Conservation (phyloP, 2,329 filamentous ascomycete species). For the Cladosporium oxysporum region DNA sequence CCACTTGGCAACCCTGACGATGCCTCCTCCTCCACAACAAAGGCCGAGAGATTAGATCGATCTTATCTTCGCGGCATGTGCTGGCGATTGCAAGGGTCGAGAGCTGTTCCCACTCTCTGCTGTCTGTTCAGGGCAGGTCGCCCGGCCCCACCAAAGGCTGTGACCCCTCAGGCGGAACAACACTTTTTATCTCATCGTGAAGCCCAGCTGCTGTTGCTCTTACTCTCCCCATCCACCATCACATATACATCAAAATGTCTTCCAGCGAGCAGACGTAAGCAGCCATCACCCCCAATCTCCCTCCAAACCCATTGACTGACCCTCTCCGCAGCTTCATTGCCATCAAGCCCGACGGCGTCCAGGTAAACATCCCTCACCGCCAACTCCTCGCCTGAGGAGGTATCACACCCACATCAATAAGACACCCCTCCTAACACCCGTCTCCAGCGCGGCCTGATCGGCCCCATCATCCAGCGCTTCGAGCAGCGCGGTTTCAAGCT, state of each 20-base stretch:
- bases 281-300: not conserved
- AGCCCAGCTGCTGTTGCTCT: not conserved
- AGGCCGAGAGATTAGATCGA: constrained; percentile 11
- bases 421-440: constrained; percentile 22
- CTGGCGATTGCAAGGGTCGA: not conserved
- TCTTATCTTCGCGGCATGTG: constrained; percentile 1
- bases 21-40: constrained; percentile 1
- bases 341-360: constrained; percentile 99
- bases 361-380: constrained; percentile 60
- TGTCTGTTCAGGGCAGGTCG: not conserved
- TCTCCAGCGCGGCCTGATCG: constrained; percentile 86
- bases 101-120: not conserved
- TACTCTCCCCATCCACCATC: constrained; percentile 34
- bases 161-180: constrained; percentile 4
- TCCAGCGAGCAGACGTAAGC: constrained; percentile 79
- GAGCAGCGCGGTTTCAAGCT: constrained; percentile 99
- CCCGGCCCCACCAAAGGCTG: constrained; percentile 13
- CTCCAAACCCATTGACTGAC: constrained; percentile 6
- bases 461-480: constrained; percentile 96
- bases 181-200: constrained; percentile 9
- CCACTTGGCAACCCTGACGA: constrained; percentile 10
- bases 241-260: constrained; percentile 52
- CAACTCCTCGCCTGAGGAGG: not conserved
- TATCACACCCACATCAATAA: not conserved
- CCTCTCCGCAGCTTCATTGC: constrained; percentile 82